Base-by-base conservation (phyloP, 331 rosid species). In the Arachis monticola region DNA sequence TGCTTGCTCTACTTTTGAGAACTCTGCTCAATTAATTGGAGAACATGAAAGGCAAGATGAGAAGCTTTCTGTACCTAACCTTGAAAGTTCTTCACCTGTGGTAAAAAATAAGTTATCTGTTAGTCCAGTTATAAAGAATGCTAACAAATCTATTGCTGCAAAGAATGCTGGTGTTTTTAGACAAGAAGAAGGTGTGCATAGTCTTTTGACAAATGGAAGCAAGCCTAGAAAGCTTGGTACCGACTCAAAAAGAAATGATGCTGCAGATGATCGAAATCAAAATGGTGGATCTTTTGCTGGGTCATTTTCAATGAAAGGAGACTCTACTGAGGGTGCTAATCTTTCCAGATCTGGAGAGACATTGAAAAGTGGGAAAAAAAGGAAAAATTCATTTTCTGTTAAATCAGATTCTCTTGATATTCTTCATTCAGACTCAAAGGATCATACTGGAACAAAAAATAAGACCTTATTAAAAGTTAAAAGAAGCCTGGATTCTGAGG, bases 1-100 rank as follows among this genome's bases (percentile, higher is more conserved):
- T 70, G 76, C 53, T 65, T 82, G 80, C 48, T 79, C 88, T 73
- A 88, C 73, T 85, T 75, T 87, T 78, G 96, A 82, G 85, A 80
- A 86, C 14, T 92, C 88, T 80, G 80, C 83, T 6, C 85, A 73
- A 78, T 80, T 79, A 83, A 81, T 63, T 70, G 90, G 74, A 81
- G 95, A 84, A 76, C 68, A 70, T 72, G 87, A 80, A 13, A 75
- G 70, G 80, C 81, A 66, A 69, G 89, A 86, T 71, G 79, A 76
- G 69, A 84, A 84, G 55, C 83, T 86, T 47, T 72, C 85, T 13
- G 62, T 75, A 46, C 81, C 82, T 45, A 69, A 70, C 64, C 58
- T 79, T 69, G 90, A 86, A 69, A 77, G 80, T 69, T 82, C 90
- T 76, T 83, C 92, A 53, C 83, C 88, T 48, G 83, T 84, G 86